Conservation (phyloP, 495 filamentous ascomycete genomes). For the Penicillium psychrofluorescens region DNA sequence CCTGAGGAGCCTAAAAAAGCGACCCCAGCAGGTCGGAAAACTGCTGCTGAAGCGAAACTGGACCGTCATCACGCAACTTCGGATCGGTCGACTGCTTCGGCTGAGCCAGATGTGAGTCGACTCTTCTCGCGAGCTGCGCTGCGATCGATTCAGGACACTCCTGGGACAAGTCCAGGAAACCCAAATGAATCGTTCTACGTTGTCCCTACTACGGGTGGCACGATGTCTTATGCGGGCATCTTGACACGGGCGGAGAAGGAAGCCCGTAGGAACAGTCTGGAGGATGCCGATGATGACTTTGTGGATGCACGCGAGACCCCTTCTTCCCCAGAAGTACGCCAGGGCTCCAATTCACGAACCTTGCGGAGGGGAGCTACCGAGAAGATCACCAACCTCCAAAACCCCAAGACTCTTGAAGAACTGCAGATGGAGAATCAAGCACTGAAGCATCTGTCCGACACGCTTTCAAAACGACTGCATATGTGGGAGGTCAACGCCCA, state of each 20-base stretch:
- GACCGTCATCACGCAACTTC: constrained; percentile 31
- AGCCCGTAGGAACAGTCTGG: constrained; percentile 38
- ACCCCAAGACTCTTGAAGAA: constrained; percentile 66
- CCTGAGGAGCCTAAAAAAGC: constrained; percentile 42
- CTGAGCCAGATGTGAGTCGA: constrained; percentile 66
- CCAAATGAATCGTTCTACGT: constrained; percentile 88
- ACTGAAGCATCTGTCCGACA: constrained; percentile 67
- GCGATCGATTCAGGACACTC: constrained; percentile 53
- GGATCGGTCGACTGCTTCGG: constrained; percentile 22
- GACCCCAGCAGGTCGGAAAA: constrained; percentile 30
- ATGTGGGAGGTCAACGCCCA: constrained; percentile 84
- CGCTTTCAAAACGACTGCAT: constrained; percentile 67
- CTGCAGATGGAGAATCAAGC: constrained; percentile 73
- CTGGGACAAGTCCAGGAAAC: constrained; percentile 28
- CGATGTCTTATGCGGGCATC: constrained; percentile 83
- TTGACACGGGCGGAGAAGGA: constrained; percentile 65
- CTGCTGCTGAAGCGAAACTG: constrained; percentile 29
- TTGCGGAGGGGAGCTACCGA: constrained; percentile 16
- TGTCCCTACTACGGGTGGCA: constrained; percentile 83
- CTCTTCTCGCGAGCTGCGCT: constrained; percentile 78
- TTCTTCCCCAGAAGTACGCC: constrained; percentile 40
- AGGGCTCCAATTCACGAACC: constrained; percentile 14
- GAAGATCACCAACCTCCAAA: constrained; percentile 23
- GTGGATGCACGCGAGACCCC: constrained; percentile 77
- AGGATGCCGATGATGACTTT: constrained; percentile 71